Evolutionary conservation across 768 basidiomycete genomes (phyloP), one percentile per base, ranked within the genome.

Genomic region (Rhizopogon vinicolor): DNA sequence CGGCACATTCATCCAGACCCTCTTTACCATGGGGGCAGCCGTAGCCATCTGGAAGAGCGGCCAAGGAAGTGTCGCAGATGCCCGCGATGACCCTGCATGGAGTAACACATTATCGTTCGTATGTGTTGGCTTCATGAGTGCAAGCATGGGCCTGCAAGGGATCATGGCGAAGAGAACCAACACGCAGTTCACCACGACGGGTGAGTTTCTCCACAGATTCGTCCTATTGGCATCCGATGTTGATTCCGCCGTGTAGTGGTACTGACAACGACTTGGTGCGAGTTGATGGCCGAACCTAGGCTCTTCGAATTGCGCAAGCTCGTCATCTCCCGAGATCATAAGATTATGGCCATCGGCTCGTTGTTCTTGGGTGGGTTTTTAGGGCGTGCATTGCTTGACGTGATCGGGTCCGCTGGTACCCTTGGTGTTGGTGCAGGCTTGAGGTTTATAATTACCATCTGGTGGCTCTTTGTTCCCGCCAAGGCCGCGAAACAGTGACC

Each of bases 231-330:
- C 37, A 5, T 41, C 13, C 2, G n/a, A 40, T 41, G 51, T 31
- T 59, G 19, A 58, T 28, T 16, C 5, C 25, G 25, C 29, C 12
- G 18, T 33, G 59, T 66, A 83, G 87, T 91, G 59, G 88, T 91
- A 44, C 74, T 92, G 12, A 93, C 90, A n/a, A 87, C 87, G 14
- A 78, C 90, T 59, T 93, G 89, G 89, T 87, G 88, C 62, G 90
- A 92, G 65, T 78, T 92, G 41, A 80, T 87, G 76, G 83, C 84
- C 52, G 88, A 91, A 68, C 89, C 89, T 8, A 73, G 79, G 56
- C 79, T 93, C 22, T 86, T 91, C 74, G 64, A 75, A 37, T 55
- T 80, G 46, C 74, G 75, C 35, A 69, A 77, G 52, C 69, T 67
- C 48, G 79, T 86, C 58, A 71, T 70, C 40, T 76, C 83, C 3